Base-by-base conservation (phyloP, 352 stramenopile species). In the Halophytophthora batemanensis region DNA sequence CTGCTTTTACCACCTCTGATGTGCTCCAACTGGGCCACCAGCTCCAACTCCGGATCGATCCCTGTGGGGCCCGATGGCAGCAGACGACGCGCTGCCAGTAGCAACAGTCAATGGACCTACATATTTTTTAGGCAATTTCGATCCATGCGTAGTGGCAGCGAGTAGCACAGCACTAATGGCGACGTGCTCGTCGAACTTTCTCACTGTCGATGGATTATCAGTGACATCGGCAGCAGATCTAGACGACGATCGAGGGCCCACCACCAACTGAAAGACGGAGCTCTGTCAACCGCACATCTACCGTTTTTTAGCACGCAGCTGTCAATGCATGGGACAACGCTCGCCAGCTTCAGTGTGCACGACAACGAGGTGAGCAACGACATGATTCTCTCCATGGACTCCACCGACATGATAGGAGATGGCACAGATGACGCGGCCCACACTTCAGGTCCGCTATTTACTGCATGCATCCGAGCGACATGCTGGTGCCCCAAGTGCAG, bases 221-320 rank as follows among this genome's bases (percentile, higher is more conserved):
- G 55, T 14, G 54, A 69, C 33, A 31, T 51, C 11, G 69, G 59
- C 37, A 35, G 29, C 29, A 35, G 29, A 13, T 64, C 43, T 35
- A 68, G 25, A 71, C 53, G n/a, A 66, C 57, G 5, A 66, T 60
- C 22, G 62, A 71, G 21, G 38, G 39, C 34, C 39, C 44, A 23
- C 21, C 36, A 39, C 12, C n/a, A n/a, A n/a, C n/a, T n/a, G n/a
- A n/a, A n/a, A n/a, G n/a, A n/a, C 28, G n/a, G 38, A 45, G 38
- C 13, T n/a, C n/a, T n/a, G n/a, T n/a, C n/a, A n/a, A n/a, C n/a
- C n/a, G n/a, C n/a, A n/a, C n/a, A n/a, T n/a, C n/a, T n/a, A n/a
- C n/a, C n/a, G n/a, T n/a, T n/a, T n/a, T n/a, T n/a, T n/a, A n/a
- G n/a, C n/a, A n/a, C n/a, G n/a, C n/a, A n/a, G n/a, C n/a, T n/a